Conservation (phyloP, 1,139 yeast species). For the Zygoascus sp. region DNA sequence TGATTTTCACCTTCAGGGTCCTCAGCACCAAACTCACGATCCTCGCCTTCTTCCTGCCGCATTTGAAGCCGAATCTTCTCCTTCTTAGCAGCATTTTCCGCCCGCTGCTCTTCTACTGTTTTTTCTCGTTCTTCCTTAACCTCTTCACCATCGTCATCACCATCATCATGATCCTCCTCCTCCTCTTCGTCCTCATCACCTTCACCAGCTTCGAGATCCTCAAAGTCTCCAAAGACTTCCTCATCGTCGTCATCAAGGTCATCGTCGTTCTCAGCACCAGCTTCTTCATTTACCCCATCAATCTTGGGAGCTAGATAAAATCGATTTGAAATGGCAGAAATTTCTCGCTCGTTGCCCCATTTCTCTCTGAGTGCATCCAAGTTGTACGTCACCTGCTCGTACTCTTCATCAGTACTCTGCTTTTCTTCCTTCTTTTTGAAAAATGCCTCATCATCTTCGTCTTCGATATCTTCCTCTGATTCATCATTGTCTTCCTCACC, state of each 20-base stretch:
- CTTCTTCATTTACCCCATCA: constrained; percentile 27
- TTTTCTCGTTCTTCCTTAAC: constrained; percentile 29
- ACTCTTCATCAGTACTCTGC: constrained; percentile 30
- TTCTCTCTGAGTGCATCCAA: constrained; percentile 33
- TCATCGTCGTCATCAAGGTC: constrained; percentile 42
- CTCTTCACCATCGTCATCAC: constrained; percentile 47
- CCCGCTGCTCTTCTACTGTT: constrained; percentile 53
- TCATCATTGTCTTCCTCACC: constrained; percentile 45
- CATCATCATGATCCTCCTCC: constrained; percentile 48
- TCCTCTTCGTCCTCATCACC: constrained; percentile 37
- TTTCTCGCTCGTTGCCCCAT: constrained; percentile 49
- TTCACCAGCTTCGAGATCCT: constrained; percentile 58
- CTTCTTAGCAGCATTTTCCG: constrained; percentile 79
- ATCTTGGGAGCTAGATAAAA: constrained; percentile 65
- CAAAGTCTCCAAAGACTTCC: constrained; percentile 72
- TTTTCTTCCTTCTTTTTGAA: constrained; percentile 49
- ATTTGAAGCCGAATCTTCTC: constrained; percentile 84
- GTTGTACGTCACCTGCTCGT: constrained; percentile 23
- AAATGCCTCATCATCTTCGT: constrained; percentile 54
- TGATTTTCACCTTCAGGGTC: constrained; percentile 68
- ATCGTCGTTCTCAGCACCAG: constrained; percentile 37
- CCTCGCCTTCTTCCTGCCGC: constrained; percentile 72
- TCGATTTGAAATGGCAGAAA: constrained; percentile 50
- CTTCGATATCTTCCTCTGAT: constrained; percentile 45
- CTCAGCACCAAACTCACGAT: constrained; percentile 66